Conservation (phyloP, 2,329 filamentous ascomycete genomes). For the Microcyclospora pomicola region DNA sequence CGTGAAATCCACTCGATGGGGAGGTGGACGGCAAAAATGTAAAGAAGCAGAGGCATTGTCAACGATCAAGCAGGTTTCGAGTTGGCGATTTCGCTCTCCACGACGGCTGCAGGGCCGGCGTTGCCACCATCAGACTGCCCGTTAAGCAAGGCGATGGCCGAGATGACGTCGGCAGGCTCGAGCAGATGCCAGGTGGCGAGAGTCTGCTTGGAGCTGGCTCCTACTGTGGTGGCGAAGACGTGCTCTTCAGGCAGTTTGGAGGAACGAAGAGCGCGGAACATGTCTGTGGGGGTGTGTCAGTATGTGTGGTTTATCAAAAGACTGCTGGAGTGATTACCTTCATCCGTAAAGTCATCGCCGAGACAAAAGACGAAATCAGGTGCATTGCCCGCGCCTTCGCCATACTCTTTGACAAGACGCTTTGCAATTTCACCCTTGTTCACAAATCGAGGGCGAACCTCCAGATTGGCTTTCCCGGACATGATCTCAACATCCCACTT, state of each 20-base stretch:
- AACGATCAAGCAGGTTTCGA: background rate
- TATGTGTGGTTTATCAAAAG: background rate
- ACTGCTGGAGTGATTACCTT: slow-evolving; percentile 47
- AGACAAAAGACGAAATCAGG: slow-evolving; percentile 82
- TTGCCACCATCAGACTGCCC: slow-evolving; percentile 18
- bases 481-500: slow-evolving; percentile 92
- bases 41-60: background rate
- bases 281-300: slow-evolving; percentile 34
- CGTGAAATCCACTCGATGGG: too few species aligned
- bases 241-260: slow-evolving; percentile 46
- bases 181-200: slow-evolving; percentile 80
- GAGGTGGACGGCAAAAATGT: too few species aligned
- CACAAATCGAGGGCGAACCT: slow-evolving; percentile 91
- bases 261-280: slow-evolving; percentile 66
- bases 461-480: slow-evolving; percentile 90
- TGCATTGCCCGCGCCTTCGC: slow-evolving; percentile 38
- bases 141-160: slow-evolving; percentile 22
- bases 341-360: slow-evolving; percentile 93
- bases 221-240: slow-evolving; percentile 83
- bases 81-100: slow-evolving; percentile 11
- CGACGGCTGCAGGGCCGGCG: slow-evolving; percentile 17
- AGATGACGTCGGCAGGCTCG: slow-evolving; percentile 75
- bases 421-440: slow-evolving; percentile 96
- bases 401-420: slow-evolving; percentile 64
- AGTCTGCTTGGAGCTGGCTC: slow-evolving; percentile 82